Evolutionary conservation across 768 basidiomycete genomes (phyloP), one percentile per base, ranked within the genome.

Genomic region (Xerocomus potaroensis): DNA sequence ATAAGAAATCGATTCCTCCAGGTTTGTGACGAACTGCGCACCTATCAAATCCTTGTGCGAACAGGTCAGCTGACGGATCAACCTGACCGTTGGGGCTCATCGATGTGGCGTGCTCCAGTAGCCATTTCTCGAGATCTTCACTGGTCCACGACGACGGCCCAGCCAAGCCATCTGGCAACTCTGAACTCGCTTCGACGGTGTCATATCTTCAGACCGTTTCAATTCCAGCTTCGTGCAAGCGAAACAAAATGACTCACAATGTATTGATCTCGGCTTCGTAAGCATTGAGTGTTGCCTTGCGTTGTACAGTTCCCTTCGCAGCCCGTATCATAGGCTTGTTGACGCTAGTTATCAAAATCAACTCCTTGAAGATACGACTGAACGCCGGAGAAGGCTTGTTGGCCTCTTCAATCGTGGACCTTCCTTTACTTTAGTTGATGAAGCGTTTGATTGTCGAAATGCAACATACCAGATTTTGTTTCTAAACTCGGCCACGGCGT

Each of bases 351-450:
- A 77, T 57, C 12, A 78, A 27, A 33, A 79, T 77, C 76, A 78
- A 73, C 54, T 79, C 73, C 57, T 73, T 75, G 65, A 72, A 76
- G 5, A 76, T 65, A 8, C 69, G 59, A 27, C 71, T 72, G 38
- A 69, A 73, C 0, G 68, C 57, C 0, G 73, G 74, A 0, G 72
- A 63, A 0, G 50, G 48, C 14, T 41, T 50, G 47, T 76, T 76
- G 0, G 72, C 74, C 21, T 72, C 68, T 16, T 73, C 69, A 1
- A 77, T 62, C 14, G 52, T 31, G 0, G 70, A 64, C 68, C 71
- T 73, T 31, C 30, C 8, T 29, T 31, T 6, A 6, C 15, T 11
- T 35, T 10, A 16, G 37, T 47, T 22, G 26, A 21, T 14, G 4
- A 19, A 22, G 16, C 12, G 6, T 11, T 2, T 14, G 11, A n/a